Percentiles rank a stretch among this genome's conserved stretches.
These are phyloP conservation scores for Xylariales sp. DNA, from an alignment of 2,329 filamentous ascomycete genomes.

Conservation along the genomic window DNA sequence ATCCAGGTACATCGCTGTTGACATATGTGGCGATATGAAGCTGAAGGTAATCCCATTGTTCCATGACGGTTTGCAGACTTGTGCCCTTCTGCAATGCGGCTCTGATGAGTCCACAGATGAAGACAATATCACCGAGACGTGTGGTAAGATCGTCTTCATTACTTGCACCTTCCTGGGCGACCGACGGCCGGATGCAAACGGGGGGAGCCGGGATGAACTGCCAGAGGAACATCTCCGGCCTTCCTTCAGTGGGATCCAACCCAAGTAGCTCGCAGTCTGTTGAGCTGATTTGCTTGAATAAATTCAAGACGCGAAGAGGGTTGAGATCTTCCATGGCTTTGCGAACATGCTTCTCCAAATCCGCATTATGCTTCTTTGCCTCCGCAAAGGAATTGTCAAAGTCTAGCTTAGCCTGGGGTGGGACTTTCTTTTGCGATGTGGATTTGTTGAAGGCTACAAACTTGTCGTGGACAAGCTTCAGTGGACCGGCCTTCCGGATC, in stretches of 20 bases:
- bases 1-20: slow-evolving; percentile 89
- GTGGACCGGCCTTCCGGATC: slow-evolving; percentile 85
- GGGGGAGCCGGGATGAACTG: slow-evolving; percentile 92
- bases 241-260: slow-evolving; percentile 77
- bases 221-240: slow-evolving; percentile 97
- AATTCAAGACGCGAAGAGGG: slow-evolving; percentile 79
- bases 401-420: slow-evolving; percentile 73
- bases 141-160: slow-evolving; percentile 97
- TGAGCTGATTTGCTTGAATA: slow-evolving; percentile 83
- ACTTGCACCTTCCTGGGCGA: slow-evolving; percentile 86
- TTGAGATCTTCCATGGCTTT: slow-evolving; percentile 95
- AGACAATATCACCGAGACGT: slow-evolving; percentile 94
- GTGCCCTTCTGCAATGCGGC: slow-evolving; percentile 80
- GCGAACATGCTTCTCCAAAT: slow-evolving; percentile 85
- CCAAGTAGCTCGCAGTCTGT: slow-evolving; percentile 89
- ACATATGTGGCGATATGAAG: slow-evolving; percentile 96
- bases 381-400: slow-evolving; percentile 85
- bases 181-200: slow-evolving; percentile 89
- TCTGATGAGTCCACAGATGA: slow-evolving; percentile 83
- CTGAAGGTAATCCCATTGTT: slow-evolving; percentile 97
- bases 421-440: slow-evolving; percentile 76
- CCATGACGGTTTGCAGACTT: slow-evolving; percentile 85
- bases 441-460: slow-evolving; percentile 86
- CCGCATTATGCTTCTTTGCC: slow-evolving; percentile 71
- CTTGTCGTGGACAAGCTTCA: slow-evolving; percentile 93